These are phyloP conservation scores for Tephrocybe rancida DNA, from an alignment of 768 basidiomycete genomes.

Conservation along the genomic window DNA sequence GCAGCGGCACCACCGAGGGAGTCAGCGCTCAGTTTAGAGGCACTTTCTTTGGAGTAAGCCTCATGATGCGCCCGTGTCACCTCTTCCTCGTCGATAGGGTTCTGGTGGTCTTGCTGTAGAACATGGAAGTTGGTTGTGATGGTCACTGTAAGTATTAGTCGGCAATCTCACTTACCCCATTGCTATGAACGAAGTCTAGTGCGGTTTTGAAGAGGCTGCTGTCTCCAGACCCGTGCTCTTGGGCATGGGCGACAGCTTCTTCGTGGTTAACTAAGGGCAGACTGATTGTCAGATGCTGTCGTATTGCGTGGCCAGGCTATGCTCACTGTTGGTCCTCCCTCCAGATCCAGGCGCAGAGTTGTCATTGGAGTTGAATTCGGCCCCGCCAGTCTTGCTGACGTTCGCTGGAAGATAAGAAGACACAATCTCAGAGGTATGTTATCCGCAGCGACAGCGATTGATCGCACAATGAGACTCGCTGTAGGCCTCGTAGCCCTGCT, in stretches of 20 bases:
- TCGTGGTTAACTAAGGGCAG: slow-evolving; percentile 57
- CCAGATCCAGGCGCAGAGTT: slow-evolving; percentile 35
- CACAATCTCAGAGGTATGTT: slow-evolving; percentile 18
- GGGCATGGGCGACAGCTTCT: slow-evolving; percentile 59
- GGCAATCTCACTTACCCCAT: slow-evolving; percentile 41
- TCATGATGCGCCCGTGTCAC: slow-evolving; percentile 62
- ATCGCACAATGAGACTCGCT: slow-evolving; percentile 47
- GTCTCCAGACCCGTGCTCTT: slow-evolving; percentile 57
- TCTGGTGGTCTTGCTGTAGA: slow-evolving; percentile 49
- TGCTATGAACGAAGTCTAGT: slow-evolving; percentile 49
- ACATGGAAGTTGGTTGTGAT: background rate
- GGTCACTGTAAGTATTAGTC: background rate
- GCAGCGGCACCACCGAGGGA: slow-evolving; percentile 81
- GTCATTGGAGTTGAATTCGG: slow-evolving; percentile 61
- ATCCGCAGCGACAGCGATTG: slow-evolving; percentile 8
- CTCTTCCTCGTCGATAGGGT: slow-evolving; percentile 68
- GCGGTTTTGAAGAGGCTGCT: slow-evolving; percentile 59
- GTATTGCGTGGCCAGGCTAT: background rate
- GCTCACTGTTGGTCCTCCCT: slow-evolving; percentile 33
- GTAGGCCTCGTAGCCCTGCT: slow-evolving; percentile 63
- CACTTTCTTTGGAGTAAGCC: slow-evolving; percentile 59
- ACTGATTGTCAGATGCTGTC: background rate
- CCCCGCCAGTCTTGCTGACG: slow-evolving; percentile 61
- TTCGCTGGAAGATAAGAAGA: slow-evolving; percentile 32
- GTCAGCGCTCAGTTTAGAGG: slow-evolving; percentile 55